Evolutionary conservation across 768 basidiomycete species (phyloP), one percentile per base, ranked within the genome.

Genomic region (Agrocybe praecox): DNA sequence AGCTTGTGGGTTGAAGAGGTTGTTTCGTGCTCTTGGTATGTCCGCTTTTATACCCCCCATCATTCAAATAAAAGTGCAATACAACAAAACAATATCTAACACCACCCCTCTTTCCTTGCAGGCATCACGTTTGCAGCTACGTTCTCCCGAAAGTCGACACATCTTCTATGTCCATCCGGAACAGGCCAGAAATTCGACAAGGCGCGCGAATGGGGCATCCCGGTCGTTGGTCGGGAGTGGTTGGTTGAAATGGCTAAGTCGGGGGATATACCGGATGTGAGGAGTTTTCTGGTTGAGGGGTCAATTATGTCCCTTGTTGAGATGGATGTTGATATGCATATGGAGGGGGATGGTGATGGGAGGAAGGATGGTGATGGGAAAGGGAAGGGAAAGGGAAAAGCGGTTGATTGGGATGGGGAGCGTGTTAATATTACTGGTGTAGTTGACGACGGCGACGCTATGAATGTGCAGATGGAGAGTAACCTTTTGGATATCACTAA

Each of bases 171-270:
- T 66, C 89, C 90, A 0, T 78, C 84, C 6, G 83, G 80, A 0
- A 73, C 67, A 0, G 93, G 95, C 15, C 75, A 78, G 21, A 96
- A 97, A 67, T 92, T 83, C 49, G 82, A 87, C 15, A 92, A 88
- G 67, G 93, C 94, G 2, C 65, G 69, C 36, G 85, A 92, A 66
- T 96, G 95, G 94, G 79, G 78, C 14, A 81, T 89, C 8, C 86
- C 88, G 0, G 83, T 91, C n/a, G 78, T 96, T 19, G 76, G 80
- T 34, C 75, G 89, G 68, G 74, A 73, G 9, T 97, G 94, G 93
- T 66, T 97, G 17, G 76, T 76, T 12, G 73, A 75, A 0, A 82
- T 92, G 60, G 86, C 81, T 9, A 67, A 64, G 23, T 77, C 71
- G 0, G 92, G 89, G 0, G 48, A 46, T 1, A 67, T 91, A 34